These are phyloP conservation scores for Peterozyma toletana DNA, from an alignment of 805 yeast genomes.

Conservation along the genomic window DNA sequence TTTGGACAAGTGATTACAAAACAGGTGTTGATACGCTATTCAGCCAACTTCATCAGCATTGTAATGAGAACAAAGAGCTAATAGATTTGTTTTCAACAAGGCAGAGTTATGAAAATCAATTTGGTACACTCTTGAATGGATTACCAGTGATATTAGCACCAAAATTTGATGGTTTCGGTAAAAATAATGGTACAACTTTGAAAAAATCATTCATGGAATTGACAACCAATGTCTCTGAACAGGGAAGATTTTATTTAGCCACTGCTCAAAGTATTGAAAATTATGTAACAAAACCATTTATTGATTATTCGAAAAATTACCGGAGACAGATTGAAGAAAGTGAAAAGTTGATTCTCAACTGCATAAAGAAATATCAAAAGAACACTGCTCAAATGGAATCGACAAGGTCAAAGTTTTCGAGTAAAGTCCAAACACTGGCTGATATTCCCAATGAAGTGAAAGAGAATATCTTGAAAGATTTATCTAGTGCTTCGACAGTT, in stretches of 20 bases:
- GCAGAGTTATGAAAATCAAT: slow-evolving; percentile 64
- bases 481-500: slow-evolving; percentile 10
- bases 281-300: slow-evolving; percentile 63
- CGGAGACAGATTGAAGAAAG: slow-evolving; percentile 57
- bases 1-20: slow-evolving; percentile 67
- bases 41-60: slow-evolving; percentile 50
- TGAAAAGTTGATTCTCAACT: slow-evolving; percentile 42
- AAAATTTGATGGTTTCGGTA: slow-evolving; percentile 32
- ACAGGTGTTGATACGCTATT: slow-evolving; percentile 46
- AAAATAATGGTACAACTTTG: slow-evolving; percentile 59
- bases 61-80: slow-evolving; percentile 65
- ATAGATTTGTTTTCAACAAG: slow-evolving; percentile 57
- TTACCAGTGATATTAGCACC: slow-evolving; percentile 29
- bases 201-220: slow-evolving; percentile 56
- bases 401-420: slow-evolving; percentile 60
- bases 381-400: slow-evolving; percentile 41
- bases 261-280: slow-evolving; percentile 55
- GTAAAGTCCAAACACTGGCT: slow-evolving; percentile 68
- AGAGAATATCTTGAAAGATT: slow-evolving; percentile 31
- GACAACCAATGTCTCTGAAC: slow-evolving; percentile 43
- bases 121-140: slow-evolving; percentile 49
- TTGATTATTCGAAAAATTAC: slow-evolving; percentile 71
- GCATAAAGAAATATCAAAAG: slow-evolving; percentile 44
- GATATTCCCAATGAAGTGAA: slow-evolving; percentile 44
- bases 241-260: slow-evolving; percentile 51